Conservation (phyloP, 306 rosid genomes). For the Hippophae gyantsensis region DNA sequence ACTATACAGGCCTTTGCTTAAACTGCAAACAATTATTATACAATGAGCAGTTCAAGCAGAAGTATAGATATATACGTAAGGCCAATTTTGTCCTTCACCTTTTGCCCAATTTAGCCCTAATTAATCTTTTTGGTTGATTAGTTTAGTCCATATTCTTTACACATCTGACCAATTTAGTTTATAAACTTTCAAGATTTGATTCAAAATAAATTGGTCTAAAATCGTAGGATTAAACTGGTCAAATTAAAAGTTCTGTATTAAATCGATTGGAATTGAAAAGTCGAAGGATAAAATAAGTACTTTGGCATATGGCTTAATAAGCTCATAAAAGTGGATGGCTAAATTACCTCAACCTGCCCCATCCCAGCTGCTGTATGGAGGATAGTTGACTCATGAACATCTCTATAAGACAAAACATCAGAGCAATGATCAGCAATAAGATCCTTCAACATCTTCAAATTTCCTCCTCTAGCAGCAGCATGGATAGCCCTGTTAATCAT, state of each 20-base stretch:
- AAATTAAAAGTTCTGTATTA: too few relatives aligned
- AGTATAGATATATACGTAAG: constrained; percentile 1
- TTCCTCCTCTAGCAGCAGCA: constrained; percentile 96
- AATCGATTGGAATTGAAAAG: too few relatives aligned
- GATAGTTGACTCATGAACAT: constrained; percentile 66
- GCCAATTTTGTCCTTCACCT: not conserved
- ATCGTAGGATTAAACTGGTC: too few relatives aligned
- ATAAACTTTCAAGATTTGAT: too few relatives aligned
- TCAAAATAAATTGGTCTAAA: too few relatives aligned
- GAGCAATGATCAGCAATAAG: constrained; percentile 49
- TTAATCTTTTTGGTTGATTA: too few relatives aligned
- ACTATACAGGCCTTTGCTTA: too few relatives aligned
- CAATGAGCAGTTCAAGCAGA: not conserved
- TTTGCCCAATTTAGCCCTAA: too few relatives aligned
- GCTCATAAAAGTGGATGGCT: constrained; percentile 10
- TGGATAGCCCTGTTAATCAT: constrained; percentile 83
- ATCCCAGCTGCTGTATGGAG: constrained; percentile 91
- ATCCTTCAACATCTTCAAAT: constrained; percentile 55
- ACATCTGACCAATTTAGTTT: too few relatives aligned
- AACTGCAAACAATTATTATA: too few relatives aligned
- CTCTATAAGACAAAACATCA: constrained; percentile 73
- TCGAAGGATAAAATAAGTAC: too few relatives aligned
- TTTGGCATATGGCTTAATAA: not conserved
- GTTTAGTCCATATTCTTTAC: too few relatives aligned
- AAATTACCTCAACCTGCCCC: constrained; percentile 77